Evolutionary conservation across 768 basidiomycete genomes (phyloP).

Genomic region (Albatrellus ellisii): DNA sequence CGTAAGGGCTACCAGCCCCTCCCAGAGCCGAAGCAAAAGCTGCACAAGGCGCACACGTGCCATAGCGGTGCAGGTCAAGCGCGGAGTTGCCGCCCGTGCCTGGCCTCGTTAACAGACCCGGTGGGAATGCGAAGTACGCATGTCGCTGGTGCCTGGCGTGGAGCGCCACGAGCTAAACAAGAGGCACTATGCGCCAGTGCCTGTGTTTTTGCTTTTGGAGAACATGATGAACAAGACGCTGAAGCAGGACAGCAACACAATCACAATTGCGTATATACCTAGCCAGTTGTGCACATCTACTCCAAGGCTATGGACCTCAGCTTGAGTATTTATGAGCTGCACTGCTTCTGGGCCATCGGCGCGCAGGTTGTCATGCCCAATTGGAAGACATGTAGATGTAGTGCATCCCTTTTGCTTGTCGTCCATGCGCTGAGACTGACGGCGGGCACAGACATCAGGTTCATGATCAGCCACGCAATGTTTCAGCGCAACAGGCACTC

Average conservation of each 20-base stretch:
- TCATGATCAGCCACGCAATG: conserved; percentile 91
- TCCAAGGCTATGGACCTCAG: conserved; percentile 72
- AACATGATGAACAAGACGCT: conserved; percentile 63
- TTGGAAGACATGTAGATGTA: conserved; percentile 91
- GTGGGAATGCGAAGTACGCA: conserved; percentile 42
- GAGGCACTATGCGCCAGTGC: conserved; percentile 73
- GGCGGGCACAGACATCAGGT: conserved; percentile 64
- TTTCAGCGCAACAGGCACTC: conserved; percentile 82
- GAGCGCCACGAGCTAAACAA: conserved; percentile 88
- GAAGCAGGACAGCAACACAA: conserved; percentile 41
- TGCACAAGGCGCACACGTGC: conserved; percentile 27
- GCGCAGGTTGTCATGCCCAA: conserved; percentile 88
- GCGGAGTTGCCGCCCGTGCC: conserved; percentile 1
- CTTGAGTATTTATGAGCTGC: conserved; percentile 81
- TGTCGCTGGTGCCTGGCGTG: conserved; percentile 76
- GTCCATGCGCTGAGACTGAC: conserved; percentile 9
- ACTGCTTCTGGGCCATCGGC: conserved; percentile 82
- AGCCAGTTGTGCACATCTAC: conserved; percentile 78
- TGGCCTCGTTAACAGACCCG: no score
- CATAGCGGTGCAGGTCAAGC: conserved; percentile 15
- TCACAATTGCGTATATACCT: conserved; percentile 78
- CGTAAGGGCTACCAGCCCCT: no score
- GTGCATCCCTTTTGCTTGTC: background rate
- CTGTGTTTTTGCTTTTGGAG: conserved; percentile 92
- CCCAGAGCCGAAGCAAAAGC: no score